Evolutionary conservation across 2,329 filamentous ascomycete genomes (phyloP).

Genomic region (Plenodomus lindquistii): DNA sequence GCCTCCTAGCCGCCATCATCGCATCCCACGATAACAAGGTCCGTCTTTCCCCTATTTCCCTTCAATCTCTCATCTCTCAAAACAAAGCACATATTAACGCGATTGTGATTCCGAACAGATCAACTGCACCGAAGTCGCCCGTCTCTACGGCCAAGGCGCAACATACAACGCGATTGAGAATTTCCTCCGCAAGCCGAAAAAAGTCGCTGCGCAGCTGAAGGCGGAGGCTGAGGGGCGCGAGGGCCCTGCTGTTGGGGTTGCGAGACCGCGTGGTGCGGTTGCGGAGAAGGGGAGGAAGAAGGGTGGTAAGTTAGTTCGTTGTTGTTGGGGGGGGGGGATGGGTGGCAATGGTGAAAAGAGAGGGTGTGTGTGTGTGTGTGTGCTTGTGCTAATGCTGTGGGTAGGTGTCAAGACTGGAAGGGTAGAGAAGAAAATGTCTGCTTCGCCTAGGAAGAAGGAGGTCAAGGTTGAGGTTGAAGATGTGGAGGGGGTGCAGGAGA

Average conservation of each 20-base stretch:
- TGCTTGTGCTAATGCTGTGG: no score
- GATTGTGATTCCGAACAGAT: slow-evolving; percentile 41
- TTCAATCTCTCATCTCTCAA: neutral
- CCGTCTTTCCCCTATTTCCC: neutral
- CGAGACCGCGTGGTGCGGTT: neutral
- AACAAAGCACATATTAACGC: neutral
- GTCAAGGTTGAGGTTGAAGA: slow-evolving; percentile 22
- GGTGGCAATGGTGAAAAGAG: neutral
- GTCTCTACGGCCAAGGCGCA: slow-evolving; percentile 50
- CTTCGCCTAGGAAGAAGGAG: slow-evolving; percentile 1
- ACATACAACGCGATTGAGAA: slow-evolving; percentile 55
- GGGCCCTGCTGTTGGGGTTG: neutral
- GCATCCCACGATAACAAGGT: slow-evolving; percentile 41
- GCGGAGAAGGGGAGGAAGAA: no score
- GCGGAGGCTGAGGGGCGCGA: slow-evolving; percentile 10
- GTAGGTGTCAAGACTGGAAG: slow-evolving; percentile 3
- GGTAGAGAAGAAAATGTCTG: no score
- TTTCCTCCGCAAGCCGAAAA: slow-evolving; percentile 52
- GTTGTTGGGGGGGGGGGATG: no score
- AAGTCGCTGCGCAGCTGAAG: slow-evolving; percentile 42
- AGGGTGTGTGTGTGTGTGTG: no score
- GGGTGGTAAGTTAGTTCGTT: no score
- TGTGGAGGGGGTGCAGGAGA: no score
- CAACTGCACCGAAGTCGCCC: slow-evolving; percentile 50
- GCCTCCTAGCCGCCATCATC: slow-evolving; percentile 47